Evolutionary conservation across 192 early-diverging fungal species (phyloP).

Genomic region (Entomortierella parvispora): DNA sequence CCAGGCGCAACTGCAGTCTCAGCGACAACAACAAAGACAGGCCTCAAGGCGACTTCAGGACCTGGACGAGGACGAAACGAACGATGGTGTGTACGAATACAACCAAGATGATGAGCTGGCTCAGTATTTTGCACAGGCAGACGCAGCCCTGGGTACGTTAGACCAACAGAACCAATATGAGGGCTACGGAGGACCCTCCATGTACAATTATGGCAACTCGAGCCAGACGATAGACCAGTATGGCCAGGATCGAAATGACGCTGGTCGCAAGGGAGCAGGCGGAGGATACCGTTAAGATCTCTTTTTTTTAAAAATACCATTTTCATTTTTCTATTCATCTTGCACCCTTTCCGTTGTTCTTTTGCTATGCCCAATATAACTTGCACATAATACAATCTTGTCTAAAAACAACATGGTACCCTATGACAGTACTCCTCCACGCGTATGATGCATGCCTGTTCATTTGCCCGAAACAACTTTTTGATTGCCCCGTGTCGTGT

Average conservation of each 20-base stretch:
- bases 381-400: too few relatives aligned
- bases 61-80: not conserved
- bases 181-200: not conserved
- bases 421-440: too few relatives aligned
- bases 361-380: too few relatives aligned
- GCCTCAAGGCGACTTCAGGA: not conserved
- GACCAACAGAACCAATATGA: not conserved
- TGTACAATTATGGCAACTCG: not conserved
- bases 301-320: too few relatives aligned
- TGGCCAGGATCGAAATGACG: not conserved
- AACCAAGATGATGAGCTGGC: slow-evolving; percentile 51
- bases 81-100: slow-evolving; percentile 43
- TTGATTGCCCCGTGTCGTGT: too few relatives aligned
- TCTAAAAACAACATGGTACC: too few relatives aligned
- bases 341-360: too few relatives aligned
- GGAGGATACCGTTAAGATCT: not conserved
- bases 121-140: slow-evolving; percentile 48
- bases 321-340: too few relatives aligned
- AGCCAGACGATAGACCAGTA: slow-evolving; percentile 12
- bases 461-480: too few relatives aligned
- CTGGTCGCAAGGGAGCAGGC: not conserved
- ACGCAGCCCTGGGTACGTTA: slow-evolving; percentile 4
- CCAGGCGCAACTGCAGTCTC: slow-evolving; percentile 6
- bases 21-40: not conserved
- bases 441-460: too few relatives aligned